These are phyloP conservation scores for Zygosaccharomyces kombuchaensis DNA, from an alignment of 805 yeast genomes.

Conservation along the genomic window DNA sequence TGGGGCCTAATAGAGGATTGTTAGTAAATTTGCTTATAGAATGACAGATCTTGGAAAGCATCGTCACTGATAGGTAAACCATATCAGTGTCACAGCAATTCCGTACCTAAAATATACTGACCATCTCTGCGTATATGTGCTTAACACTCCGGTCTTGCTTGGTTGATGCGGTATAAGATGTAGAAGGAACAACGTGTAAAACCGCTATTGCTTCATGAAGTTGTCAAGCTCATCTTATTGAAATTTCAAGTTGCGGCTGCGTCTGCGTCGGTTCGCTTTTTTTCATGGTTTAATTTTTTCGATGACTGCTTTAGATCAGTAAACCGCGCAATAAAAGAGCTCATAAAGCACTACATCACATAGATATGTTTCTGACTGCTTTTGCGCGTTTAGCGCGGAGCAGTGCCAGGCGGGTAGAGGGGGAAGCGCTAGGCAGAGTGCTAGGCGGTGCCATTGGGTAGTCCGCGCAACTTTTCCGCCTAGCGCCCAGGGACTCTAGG, in stretches of 20 bases:
- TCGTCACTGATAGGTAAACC: constrained; percentile 3
- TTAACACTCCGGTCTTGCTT: constrained; percentile 88
- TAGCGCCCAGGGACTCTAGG: not conserved
- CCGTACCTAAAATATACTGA: constrained; percentile 50
- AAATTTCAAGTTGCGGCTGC: constrained; percentile 1
- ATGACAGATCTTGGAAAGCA: constrained; percentile 3
- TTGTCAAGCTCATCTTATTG: not conserved
- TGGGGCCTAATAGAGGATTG: constrained; percentile 70
- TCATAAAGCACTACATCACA: not conserved
- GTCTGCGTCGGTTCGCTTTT: not conserved
- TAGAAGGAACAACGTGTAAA: not conserved
- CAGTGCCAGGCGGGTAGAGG: not conserved
- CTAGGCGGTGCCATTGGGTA: not conserved
- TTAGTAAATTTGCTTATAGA: constrained; percentile 8
- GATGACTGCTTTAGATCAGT: not conserved
- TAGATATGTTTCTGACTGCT: not conserved
- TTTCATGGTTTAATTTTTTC: not conserved
- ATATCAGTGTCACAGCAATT: constrained; percentile 2
- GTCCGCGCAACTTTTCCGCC: not conserved
- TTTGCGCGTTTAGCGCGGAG: not conserved
- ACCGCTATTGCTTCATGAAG: not conserved
- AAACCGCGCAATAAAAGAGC: not conserved
- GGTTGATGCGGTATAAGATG: not conserved
- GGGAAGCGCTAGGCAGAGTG: not conserved
- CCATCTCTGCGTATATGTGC: constrained; percentile 89